phyloP scores from a whole-genome alignment of 164 flowering plant genomes.

The Chimonanthus praecox region DNA sequence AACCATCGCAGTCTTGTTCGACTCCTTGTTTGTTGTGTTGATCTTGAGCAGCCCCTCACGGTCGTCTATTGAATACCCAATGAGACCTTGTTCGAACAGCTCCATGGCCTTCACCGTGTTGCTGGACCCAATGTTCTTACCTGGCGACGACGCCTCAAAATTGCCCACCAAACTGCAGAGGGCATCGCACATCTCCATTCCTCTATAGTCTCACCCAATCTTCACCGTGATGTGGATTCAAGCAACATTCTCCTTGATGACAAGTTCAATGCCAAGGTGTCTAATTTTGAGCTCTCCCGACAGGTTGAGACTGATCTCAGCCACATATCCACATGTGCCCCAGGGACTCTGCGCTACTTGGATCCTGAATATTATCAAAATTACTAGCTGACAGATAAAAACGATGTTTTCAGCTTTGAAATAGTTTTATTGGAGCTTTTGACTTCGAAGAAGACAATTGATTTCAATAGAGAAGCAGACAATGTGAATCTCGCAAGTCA shows the following conservation, averaged over 20 bases:
- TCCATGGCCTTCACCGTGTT: slow-evolving; percentile 2
- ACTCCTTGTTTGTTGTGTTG: slow-evolving; percentile 19
- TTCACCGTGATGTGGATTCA: slow-evolving; percentile 21
- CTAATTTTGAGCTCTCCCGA: slow-evolving; percentile 20
- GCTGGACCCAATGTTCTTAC: neutral
- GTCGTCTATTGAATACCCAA: slow-evolving; percentile 22
- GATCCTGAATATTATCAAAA: slow-evolving; percentile 19
- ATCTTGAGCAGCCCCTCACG: slow-evolving; percentile 15
- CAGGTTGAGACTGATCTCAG: slow-evolving; percentile 12
- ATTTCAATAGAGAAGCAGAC: slow-evolving; percentile 11
- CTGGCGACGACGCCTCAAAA: slow-evolving; percentile 9
- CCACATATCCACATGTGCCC: slow-evolving; percentile 20
- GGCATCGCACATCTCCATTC: slow-evolving; percentile 22
- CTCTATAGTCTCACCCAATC: slow-evolving; percentile 14
- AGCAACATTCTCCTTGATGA: slow-evolving; percentile 21
- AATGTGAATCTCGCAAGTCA: slow-evolving; percentile 12
- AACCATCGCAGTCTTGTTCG: slow-evolving; percentile 18
- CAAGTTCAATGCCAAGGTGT: slow-evolving; percentile 17
- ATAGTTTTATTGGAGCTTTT: slow-evolving; percentile 17
- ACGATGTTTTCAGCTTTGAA: slow-evolving; percentile 21
- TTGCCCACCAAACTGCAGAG: slow-evolving; percentile 18
- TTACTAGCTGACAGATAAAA: slow-evolving; percentile 19
- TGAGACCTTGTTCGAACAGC: slow-evolving; percentile 20
- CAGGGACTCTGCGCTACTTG: slow-evolving; percentile 16
- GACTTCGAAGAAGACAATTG: slow-evolving; percentile 18